Evolutionary conservation across 192 early-diverging fungal genomes (phyloP), one percentile per base, ranked within the genome.

Genomic region (Coemansia pectinata): DNA sequence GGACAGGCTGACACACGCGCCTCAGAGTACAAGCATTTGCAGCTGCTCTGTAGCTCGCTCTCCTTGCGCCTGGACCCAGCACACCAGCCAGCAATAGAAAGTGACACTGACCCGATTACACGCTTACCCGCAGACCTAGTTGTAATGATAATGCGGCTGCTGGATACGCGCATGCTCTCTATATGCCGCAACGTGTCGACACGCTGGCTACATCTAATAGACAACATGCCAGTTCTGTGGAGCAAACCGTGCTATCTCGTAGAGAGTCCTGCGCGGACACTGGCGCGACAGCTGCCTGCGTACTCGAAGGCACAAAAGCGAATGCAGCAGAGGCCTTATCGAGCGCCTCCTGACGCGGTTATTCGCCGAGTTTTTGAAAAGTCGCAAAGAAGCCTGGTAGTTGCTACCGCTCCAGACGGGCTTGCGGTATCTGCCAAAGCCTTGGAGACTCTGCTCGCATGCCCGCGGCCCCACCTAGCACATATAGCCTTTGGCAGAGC

Each of bases 151-250:
- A 40, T 82, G 40, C 60, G 47, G 17, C 50, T 19, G 17, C 48
- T 82, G 41, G 74, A 82, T 23, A 55, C 45, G 25, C 68, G 71
- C 9, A 39, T 40, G 10, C 67, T 82, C 23, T n/a, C 66, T 23
- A 48, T 42, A 23, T 76, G 74, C 42, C 74, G 79, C 33, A 55
- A 29, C 6, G 79, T 82, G 33, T 71, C 70, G n/a, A 38, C 33
- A 27, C 68, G 55, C 25, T 82, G 79, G 79, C 42, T 33, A 42
- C 21, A 40, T 21, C 39, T 82, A 14, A 27, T 82, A 11, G 79
- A 82, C 58, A 14, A 29, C 8, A 65, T 47, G n/a, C 74, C 79
- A 1, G 65, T 62, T 9, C 53, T 82, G 10, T 82, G 79, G 79
- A 62, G 71, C 39, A 38, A 52, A 0, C 70, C 70, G 11, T 48